phyloP scores from a whole-genome alignment of 306 rosid genomes.

The Pyrus bretschneideri region DNA sequence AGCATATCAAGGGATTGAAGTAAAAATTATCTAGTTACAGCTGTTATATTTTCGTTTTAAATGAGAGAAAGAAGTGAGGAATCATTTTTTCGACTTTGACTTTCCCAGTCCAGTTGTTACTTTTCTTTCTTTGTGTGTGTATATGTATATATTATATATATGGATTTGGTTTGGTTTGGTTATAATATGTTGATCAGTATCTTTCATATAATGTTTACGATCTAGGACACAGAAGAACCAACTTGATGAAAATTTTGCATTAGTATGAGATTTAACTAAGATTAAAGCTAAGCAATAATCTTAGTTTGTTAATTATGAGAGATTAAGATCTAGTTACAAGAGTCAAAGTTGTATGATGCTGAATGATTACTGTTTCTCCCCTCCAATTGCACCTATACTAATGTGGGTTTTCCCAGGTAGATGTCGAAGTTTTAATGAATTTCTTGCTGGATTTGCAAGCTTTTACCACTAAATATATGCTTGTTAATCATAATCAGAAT shows the following conservation, averaged over 20 bases:
- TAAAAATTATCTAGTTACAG: too few species aligned
- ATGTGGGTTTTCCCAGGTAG: constrained; percentile 6
- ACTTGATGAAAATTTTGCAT: not conserved
- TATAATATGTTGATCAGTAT: too few species aligned
- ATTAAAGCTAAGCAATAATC: not conserved
- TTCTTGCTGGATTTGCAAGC: not conserved
- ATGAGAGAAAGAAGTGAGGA: too few species aligned
- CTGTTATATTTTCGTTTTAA: too few species aligned
- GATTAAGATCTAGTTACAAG: constrained; percentile 4
- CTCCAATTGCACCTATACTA: not conserved
- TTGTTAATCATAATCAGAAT: not conserved
- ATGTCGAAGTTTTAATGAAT: not conserved
- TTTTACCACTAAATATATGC: not conserved
- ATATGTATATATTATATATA: too few species aligned
- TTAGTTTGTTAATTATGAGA: not conserved
- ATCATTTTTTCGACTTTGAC: too few species aligned
- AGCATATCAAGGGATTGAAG: too few species aligned
- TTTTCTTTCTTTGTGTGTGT: too few species aligned
- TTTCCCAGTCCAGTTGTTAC: too few species aligned
- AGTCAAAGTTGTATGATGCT: constrained; percentile 6
- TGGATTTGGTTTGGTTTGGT: too few species aligned
- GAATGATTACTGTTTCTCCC: constrained; percentile 7
- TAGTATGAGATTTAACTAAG: not conserved
- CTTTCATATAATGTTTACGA: not conserved
- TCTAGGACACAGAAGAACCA: not conserved